These are phyloP conservation scores for Puccinia polysora DNA, from an alignment of 1,284 basidiomycete species.

Conservation along the genomic window DNA sequence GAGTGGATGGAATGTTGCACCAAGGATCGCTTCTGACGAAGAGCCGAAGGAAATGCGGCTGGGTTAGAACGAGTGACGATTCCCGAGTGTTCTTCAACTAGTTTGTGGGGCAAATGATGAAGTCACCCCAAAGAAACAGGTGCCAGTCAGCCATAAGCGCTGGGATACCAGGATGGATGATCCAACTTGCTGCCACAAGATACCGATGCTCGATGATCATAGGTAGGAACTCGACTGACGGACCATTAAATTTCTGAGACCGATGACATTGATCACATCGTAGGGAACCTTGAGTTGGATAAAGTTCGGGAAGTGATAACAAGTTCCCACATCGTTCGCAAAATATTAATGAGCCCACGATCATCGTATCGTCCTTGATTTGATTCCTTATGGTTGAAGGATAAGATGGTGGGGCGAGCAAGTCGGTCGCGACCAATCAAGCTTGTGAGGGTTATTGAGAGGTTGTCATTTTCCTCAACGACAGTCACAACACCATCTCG, in stretches of 20 bases:
- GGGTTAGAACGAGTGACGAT: constrained; percentile 86
- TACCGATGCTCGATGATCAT: neutral
- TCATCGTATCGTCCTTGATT: neutral
- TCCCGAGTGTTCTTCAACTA: constrained; percentile 88
- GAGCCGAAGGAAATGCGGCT: constrained; percentile 84
- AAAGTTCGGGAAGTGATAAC: constrained; percentile 5
- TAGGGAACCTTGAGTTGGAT: neutral
- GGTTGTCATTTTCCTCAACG: too few relatives aligned
- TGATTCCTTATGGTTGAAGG: neutral
- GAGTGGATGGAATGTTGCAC: constrained; percentile 14
- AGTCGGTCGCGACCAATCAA: too few relatives aligned
- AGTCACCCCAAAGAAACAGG: neutral
- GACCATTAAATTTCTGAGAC: constrained; percentile 12
- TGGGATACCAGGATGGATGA: too few relatives aligned
- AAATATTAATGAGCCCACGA: constrained; percentile 9
- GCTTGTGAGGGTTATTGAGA: too few relatives aligned
- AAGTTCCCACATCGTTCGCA: constrained; percentile 22
- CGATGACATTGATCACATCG: constrained; percentile 19
- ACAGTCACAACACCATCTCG: too few relatives aligned
- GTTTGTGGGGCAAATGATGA: neutral
- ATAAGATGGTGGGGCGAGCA: too few relatives aligned
- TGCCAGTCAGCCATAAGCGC: neutral
- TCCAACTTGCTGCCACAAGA: too few relatives aligned
- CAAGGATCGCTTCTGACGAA: constrained; percentile 77
- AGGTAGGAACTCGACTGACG: neutral